These are phyloP conservation scores for Melampsora medusae DNA, from an alignment of 1,284 basidiomycete genomes.

Conservation along the genomic window DNA sequence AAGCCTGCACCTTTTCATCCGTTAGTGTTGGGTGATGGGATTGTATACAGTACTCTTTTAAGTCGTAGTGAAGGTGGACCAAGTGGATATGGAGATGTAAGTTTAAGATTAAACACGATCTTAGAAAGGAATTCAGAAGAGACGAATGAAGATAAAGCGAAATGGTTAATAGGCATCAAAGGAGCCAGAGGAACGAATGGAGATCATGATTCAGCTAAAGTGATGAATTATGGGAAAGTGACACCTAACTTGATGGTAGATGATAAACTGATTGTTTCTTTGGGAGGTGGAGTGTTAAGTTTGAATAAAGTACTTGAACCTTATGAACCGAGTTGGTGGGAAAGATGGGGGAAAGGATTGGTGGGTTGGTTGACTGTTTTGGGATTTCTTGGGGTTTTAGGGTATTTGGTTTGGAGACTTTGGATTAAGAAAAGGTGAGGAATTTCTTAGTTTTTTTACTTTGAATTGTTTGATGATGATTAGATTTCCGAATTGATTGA, in stretches of 20 bases:
- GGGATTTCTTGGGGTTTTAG: background rate
- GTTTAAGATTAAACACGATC: slow-evolving; percentile 62
- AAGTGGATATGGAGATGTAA: slow-evolving; percentile 73
- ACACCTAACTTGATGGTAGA: slow-evolving; percentile 57
- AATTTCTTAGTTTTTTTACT: background rate
- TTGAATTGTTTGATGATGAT: background rate
- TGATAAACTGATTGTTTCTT: background rate
- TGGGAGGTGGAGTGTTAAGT: slow-evolving; percentile 10
- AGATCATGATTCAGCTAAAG: slow-evolving; percentile 70
- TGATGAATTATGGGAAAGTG: slow-evolving; percentile 77
- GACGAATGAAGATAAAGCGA: slow-evolving; percentile 62
- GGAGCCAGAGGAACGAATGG: slow-evolving; percentile 74
- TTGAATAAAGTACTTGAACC: slow-evolving; percentile 20
- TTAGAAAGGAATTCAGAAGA: slow-evolving; percentile 45
- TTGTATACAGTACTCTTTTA: slow-evolving; percentile 71
- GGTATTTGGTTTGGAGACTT: background rate
- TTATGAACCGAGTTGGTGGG: slow-evolving; percentile 11
- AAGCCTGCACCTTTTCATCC: slow-evolving; percentile 59
- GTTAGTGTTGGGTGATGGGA: slow-evolving; percentile 67
- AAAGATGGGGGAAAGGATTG: background rate
- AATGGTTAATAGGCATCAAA: slow-evolving; percentile 81
- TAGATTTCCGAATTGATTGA: background rate
- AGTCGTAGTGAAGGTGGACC: slow-evolving; percentile 56
- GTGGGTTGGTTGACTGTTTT: background rate
- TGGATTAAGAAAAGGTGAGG: background rate